A percentile compares a stretch with the other conserved stretches of the same genome.
Evolutionary conservation across 306 rosid genomes (phyloP).

Genomic region (Aeschynomene evenia): DNA sequence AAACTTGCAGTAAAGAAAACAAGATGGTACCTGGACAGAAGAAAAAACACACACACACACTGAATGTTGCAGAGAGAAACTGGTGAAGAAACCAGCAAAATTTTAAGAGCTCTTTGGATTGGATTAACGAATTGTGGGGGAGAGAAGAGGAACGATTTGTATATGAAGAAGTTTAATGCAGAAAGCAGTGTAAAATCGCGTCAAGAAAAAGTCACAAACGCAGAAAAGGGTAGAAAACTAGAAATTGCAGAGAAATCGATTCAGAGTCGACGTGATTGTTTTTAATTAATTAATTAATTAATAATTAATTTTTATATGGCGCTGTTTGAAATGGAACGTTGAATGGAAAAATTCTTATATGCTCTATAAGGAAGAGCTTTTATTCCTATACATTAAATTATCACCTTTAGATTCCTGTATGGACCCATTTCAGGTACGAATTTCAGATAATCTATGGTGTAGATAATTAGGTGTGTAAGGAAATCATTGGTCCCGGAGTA

Average conservation of each 20-base stretch:
- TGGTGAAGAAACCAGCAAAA: background rate
- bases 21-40: conserved; percentile 49
- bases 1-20: conserved; percentile 16
- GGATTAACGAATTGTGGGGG: background rate
- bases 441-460: too few species aligned
- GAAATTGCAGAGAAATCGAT: conserved; percentile 40
- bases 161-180: conserved; percentile 34
- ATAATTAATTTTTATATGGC: background rate
- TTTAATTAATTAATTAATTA: background rate
- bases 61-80: conserved; percentile 11
- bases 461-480: too few species aligned
- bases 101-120: background rate
- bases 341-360: too few species aligned
- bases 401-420: too few species aligned
- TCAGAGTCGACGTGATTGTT: conserved; percentile 17
- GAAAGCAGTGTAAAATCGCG: conserved; percentile 39
- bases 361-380: too few species aligned
- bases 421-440: too few species aligned
- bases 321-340: conserved; percentile 36
- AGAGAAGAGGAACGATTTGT: conserved; percentile 6
- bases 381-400: too few species aligned
- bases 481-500: too few species aligned
- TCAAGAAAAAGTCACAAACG: conserved; percentile 35
- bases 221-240: background rate
- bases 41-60: too few species aligned